Percentiles rank a stretch among this genome's conserved stretches.
Evolutionary conservation across 2,329 filamentous ascomycete genomes (phyloP).

Genomic region (Ascocoryne sarcoides): DNA sequence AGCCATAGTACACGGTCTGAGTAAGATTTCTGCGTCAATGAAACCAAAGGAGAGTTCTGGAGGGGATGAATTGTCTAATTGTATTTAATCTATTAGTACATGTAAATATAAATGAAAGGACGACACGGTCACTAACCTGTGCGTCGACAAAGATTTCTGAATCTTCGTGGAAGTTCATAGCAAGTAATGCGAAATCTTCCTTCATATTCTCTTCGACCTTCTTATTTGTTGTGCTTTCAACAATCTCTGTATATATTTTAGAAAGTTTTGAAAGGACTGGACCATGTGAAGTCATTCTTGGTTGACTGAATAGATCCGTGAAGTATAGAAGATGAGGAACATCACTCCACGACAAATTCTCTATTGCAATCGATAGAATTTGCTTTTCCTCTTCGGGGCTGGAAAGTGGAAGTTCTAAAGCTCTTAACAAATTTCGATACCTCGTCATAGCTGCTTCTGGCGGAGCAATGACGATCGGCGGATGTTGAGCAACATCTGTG

Average conservation of each 20-base stretch:
- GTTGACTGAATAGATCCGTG: not conserved
- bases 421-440: slow-evolving; percentile 20
- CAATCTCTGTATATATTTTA: slow-evolving; percentile 19
- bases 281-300: no score
- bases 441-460: slow-evolving; percentile 23
- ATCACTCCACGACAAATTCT: slow-evolving; percentile 28
- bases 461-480: not conserved
- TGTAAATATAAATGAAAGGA: slow-evolving; percentile 17
- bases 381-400: slow-evolving; percentile 4
- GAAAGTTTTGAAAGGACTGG: slow-evolving; percentile 3
- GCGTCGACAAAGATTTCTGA: slow-evolving; percentile 30
- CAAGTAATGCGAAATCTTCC: slow-evolving; percentile 19
- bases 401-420: slow-evolving; percentile 6
- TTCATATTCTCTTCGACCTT: slow-evolving; percentile 18
- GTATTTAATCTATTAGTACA: slow-evolving; percentile 29
- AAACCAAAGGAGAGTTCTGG: slow-evolving; percentile 46
- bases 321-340: slow-evolving; percentile 24
- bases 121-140: slow-evolving; percentile 35
- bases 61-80: slow-evolving; percentile 48
- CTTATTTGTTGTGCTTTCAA: slow-evolving; percentile 17
- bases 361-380: slow-evolving; percentile 21
- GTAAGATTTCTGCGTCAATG: slow-evolving; percentile 34
- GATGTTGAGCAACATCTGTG: not conserved
- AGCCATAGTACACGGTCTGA: slow-evolving; percentile 37
- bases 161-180: slow-evolving; percentile 15